Conservation (phyloP, 2,329 filamentous ascomycete genomes). For the Metarhizium anisopliae region DNA sequence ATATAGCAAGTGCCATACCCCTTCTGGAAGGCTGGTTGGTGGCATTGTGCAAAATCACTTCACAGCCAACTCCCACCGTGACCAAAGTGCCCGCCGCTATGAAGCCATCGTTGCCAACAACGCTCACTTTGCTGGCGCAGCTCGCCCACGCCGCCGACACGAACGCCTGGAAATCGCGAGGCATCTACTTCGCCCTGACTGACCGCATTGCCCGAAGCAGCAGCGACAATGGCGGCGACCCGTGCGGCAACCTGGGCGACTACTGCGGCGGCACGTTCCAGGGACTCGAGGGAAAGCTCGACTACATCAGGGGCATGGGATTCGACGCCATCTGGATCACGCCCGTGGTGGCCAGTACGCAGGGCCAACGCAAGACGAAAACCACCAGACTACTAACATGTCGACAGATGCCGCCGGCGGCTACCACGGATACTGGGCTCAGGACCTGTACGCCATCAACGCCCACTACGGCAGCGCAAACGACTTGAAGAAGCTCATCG, state of each 20-base stretch:
- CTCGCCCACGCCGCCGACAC: slow-evolving; percentile 20
- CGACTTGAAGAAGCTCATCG: slow-evolving; percentile 48
- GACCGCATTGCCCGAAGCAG: slow-evolving; percentile 42
- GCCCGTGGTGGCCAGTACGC: slow-evolving; percentile 40
- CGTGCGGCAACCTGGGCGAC: slow-evolving; percentile 29
- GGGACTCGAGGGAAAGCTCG: slow-evolving; percentile 49
- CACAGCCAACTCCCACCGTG: too few species aligned
- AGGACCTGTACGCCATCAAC: slow-evolving; percentile 45
- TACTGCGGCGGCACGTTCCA: slow-evolving; percentile 55
- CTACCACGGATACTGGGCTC: slow-evolving; percentile 49
- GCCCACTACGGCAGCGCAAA: slow-evolving; percentile 47
- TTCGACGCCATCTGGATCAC: slow-evolving; percentile 52
- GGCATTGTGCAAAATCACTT: too few species aligned
- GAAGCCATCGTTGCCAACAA: background rate
- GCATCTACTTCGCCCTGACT: slow-evolving; percentile 50
- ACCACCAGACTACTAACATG: background rate
- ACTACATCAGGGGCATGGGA: slow-evolving; percentile 55
- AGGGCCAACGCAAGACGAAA: background rate
- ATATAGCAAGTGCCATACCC: too few species aligned
- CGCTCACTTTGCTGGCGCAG: background rate
- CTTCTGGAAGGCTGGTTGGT: too few species aligned
- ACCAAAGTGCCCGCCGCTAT: background rate
- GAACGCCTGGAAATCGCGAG: slow-evolving; percentile 41
- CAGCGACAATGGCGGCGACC: slow-evolving; percentile 32
- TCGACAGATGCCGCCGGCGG: slow-evolving; percentile 26